Evolutionary conservation across 768 basidiomycete genomes (phyloP).

Genomic region (Amanita molliuscula): DNA sequence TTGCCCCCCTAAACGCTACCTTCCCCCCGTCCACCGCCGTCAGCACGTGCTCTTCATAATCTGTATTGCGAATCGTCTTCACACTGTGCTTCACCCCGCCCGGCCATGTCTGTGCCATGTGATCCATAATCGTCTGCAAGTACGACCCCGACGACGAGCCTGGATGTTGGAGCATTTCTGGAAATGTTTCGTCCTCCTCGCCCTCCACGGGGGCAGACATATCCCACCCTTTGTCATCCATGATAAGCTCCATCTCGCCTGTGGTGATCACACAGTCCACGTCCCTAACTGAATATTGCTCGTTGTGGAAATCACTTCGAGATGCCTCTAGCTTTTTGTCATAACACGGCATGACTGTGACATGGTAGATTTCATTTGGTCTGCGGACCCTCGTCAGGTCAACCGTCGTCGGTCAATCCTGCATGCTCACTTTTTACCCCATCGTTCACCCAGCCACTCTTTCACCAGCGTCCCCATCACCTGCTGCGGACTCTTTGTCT

Average conservation of each 20-base stretch:
- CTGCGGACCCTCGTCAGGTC: slow-evolving; percentile 25
- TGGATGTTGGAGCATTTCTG: slow-evolving; percentile 65
- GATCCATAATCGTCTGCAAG: slow-evolving; percentile 65
- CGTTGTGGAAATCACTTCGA: slow-evolving; percentile 84
- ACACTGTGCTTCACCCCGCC: slow-evolving; percentile 39
- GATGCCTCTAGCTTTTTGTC: slow-evolving; percentile 99
- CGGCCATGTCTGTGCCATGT: slow-evolving; percentile 31
- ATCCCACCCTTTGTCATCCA: slow-evolving; percentile 77
- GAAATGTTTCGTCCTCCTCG: slow-evolving; percentile 37
- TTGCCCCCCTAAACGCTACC: slow-evolving; percentile 83
- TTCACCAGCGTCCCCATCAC: slow-evolving; percentile 93
- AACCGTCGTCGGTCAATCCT: neutral
- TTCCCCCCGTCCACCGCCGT: slow-evolving; percentile 32
- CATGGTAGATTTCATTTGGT: slow-evolving; percentile 87
- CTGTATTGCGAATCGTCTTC: slow-evolving; percentile 56
- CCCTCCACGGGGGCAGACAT: slow-evolving; percentile 45
- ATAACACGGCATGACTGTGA: slow-evolving; percentile 98
- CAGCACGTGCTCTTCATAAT: slow-evolving; percentile 70
- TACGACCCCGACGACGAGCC: slow-evolving; percentile 93
- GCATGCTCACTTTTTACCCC: slow-evolving; percentile 56
- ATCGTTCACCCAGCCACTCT: slow-evolving; percentile 63
- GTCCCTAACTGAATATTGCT: slow-evolving; percentile 74
- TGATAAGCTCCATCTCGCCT: slow-evolving; percentile 81
- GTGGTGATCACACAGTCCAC: slow-evolving; percentile 98
- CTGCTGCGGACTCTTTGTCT: slow-evolving; percentile 88